phyloP scores from a whole-genome alignment of 2,329 filamentous ascomycete genomes.

The Fusarium agapanthi region DNA sequence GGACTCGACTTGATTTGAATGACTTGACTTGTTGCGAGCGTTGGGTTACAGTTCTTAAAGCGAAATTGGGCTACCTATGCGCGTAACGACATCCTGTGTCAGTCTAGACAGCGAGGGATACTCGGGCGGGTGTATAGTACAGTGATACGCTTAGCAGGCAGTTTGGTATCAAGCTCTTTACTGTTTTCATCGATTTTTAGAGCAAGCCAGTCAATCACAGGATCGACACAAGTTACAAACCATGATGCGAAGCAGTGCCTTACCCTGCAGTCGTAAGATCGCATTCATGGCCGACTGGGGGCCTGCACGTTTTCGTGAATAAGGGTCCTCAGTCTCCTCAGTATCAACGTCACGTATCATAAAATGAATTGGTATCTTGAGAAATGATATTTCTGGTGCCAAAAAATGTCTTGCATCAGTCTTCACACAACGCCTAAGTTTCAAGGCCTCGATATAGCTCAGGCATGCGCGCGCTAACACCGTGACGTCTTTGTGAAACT shows the following conservation, averaged over 20 bases:
- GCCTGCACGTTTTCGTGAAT: too few relatives aligned
- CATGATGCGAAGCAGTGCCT: background rate
- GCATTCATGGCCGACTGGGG: too few relatives aligned
- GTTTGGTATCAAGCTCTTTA: background rate
- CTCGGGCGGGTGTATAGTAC: fast-evolving
- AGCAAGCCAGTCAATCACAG: background rate
- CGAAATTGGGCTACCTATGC: background rate
- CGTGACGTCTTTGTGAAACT: background rate
- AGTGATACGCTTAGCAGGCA: fast-evolving
- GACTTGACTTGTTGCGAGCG: too few relatives aligned
- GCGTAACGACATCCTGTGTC: too few relatives aligned
- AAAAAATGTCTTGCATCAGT: too few relatives aligned
- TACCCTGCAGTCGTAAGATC: background rate
- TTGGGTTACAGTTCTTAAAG: too few relatives aligned
- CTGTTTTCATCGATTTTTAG: background rate
- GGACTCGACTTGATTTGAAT: too few relatives aligned
- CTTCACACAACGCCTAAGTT: too few relatives aligned
- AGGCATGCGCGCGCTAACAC: background rate
- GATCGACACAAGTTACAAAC: too few relatives aligned
- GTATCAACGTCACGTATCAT: fast-evolving
- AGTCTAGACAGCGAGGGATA: fast-evolving
- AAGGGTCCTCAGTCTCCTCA: too few relatives aligned
- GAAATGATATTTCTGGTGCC: fast-evolving
- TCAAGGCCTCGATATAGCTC: background rate
- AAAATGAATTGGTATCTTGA: background rate